phyloP scores from a whole-genome alignment of 164 flowering plant species.

The Warburgia ugandensis region DNA sequence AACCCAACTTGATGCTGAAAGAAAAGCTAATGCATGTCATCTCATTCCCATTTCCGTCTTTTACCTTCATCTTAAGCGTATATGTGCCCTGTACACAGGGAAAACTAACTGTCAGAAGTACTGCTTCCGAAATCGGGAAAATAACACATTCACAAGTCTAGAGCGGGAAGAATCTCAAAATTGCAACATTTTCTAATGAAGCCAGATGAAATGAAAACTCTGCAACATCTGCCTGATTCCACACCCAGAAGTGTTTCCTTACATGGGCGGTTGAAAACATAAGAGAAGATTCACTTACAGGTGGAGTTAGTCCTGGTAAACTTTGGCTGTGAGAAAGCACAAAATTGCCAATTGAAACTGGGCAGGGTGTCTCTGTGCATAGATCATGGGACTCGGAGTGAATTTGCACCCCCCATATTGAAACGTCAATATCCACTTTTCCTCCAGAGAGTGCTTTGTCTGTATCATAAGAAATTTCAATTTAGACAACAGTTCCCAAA shows the following conservation, averaged over 20 bases:
- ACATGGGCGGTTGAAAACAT: not conserved
- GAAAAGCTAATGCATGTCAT: slow-evolving; percentile 64
- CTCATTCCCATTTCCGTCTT: slow-evolving; percentile 27
- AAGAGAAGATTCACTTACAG: slow-evolving; percentile 36
- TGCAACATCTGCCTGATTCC: too few species aligned
- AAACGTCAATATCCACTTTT: slow-evolving; percentile 47
- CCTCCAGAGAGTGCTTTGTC: slow-evolving; percentile 45
- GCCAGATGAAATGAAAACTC: not conserved
- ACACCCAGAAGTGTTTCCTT: not conserved
- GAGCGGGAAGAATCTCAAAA: not conserved
- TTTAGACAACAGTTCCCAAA: not conserved
- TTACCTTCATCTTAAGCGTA: slow-evolving; percentile 53
- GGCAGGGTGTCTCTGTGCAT: slow-evolving; percentile 74
- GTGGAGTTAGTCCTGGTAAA: slow-evolving; percentile 71
- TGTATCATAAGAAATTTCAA: slow-evolving; percentile 15
- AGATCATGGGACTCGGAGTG: slow-evolving; percentile 61
- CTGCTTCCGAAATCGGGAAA: not conserved
- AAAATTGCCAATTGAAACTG: slow-evolving; percentile 59
- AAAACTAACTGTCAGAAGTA: too few species aligned
- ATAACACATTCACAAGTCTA: not conserved
- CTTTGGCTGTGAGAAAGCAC: slow-evolving; percentile 59
- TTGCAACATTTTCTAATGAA: not conserved
- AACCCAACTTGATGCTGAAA: slow-evolving; percentile 40
- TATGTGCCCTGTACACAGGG: slow-evolving; percentile 53
- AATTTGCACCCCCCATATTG: slow-evolving; percentile 46